Base-by-base conservation (phyloP, 108 stramenopile genomes). In the Pseudonitzschia multiseries region DNA sequence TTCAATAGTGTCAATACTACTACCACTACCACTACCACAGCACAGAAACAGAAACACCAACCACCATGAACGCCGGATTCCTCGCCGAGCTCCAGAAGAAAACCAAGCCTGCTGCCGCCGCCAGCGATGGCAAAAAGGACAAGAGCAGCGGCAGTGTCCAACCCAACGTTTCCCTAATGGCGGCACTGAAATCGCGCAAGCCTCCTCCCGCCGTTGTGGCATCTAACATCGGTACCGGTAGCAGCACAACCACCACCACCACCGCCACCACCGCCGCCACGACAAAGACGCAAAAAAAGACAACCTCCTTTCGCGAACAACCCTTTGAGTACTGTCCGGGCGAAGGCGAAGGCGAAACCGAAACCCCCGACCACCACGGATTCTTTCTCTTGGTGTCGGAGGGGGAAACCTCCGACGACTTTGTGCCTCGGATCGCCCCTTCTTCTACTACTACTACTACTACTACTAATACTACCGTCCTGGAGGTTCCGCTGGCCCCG, bases 401-500 rank as follows among this genome's bases (percentile, higher is more conserved):
- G 22, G 42, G 63, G 31, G 42, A 64, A 64, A 8, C 42, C 31
- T 41, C 42, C 17, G 42, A 64, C 63, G 63, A 56, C 24, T 56
- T 56, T 24, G 21, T 26, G 10, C 54, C 54, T 9, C n/a, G 54
- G 5, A 26, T 56, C 22, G 26, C 2, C 15, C 54, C 75, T 4
- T 70, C 54, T 10, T 81, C n/a, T 20, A 10, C 21, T 2, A 20
- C 9, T 22, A 24, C 22, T 20, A 24, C 22, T 22, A 56, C 54
- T 22, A 56, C 54, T 1, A 56, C 54, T 22, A 56, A 9, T 1
- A 56, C 21, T 1, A 26, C 26, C 21, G 4, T 24, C 64, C 76
- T 86, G 65, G 29, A 83, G 44, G 78, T 88, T 20, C 87, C 87
- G 1, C 64, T 88, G 44, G 82, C 87, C 21, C 87, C 87, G 13